phyloP scores from a whole-genome alignment of 2,329 filamentous ascomycete genomes.

The Lasiodiplodia gonubiensis region DNA sequence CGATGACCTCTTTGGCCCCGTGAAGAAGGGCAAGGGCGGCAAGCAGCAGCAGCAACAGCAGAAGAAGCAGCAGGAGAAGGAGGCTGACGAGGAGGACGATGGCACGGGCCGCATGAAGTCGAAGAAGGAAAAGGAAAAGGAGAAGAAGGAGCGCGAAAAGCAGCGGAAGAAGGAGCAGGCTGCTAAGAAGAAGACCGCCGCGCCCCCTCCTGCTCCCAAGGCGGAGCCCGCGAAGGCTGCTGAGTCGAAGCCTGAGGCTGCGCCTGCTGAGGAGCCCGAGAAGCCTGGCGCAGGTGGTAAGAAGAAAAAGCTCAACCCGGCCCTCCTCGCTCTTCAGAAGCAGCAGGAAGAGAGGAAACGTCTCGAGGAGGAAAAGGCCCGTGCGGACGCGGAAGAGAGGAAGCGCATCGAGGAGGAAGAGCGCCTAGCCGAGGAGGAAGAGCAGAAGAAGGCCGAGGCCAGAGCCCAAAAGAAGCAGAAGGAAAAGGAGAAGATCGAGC shows the following conservation, averaged over 20 bases:
- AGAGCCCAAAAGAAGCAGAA: constrained; percentile 81
- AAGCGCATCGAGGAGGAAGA: constrained; percentile 70
- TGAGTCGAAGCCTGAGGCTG: constrained; percentile 45
- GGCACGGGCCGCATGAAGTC: constrained; percentile 71
- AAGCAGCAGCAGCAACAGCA: constrained; percentile 43
- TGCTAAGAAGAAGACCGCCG: constrained; percentile 63
- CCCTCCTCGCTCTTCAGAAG: constrained; percentile 75
- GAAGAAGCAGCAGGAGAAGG: constrained; percentile 37
- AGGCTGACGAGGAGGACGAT: constrained; percentile 42
- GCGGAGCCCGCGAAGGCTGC: constrained; percentile 52
- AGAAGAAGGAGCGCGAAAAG: constrained; percentile 98
- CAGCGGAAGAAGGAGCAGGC: constrained; percentile 94
- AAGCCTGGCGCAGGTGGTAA: constrained; percentile 63
- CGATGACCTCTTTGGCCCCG: constrained; percentile 84
- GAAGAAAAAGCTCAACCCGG: constrained; percentile 86
- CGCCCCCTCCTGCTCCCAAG: constrained; percentile 55
- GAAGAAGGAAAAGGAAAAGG: constrained; percentile 97
- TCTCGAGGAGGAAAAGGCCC: constrained; percentile 68
- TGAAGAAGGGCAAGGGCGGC: constrained; percentile 70
- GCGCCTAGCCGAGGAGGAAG: constrained; percentile 68
- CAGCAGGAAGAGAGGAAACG: constrained; percentile 79
- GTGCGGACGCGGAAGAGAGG: constrained; percentile 66
- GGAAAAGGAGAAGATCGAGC: constrained; percentile 84
- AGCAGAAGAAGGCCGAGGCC: constrained; percentile 72
- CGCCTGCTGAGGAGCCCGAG: constrained; percentile 42